Evolutionary conservation across 1,139 yeast genomes (phyloP).

Genomic region (Hyphopichia burtonii): DNA sequence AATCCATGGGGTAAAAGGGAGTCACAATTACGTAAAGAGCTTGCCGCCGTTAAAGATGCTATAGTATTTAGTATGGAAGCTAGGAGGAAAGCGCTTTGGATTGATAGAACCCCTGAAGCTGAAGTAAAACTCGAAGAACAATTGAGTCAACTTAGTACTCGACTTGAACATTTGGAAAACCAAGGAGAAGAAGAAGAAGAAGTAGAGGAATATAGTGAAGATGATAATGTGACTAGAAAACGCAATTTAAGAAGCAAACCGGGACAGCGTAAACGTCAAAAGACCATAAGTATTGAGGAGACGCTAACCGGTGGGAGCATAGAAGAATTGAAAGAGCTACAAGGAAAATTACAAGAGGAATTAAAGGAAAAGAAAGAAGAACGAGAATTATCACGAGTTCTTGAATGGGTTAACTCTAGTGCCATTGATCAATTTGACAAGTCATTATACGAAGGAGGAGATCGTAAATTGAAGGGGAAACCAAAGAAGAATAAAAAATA

Average conservation of each 20-base stretch:
- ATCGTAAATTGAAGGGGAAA: constrained; percentile 22
- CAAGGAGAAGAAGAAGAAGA: constrained; percentile 10
- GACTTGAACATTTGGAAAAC: constrained; percentile 8
- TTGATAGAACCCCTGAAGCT: constrained; percentile 41
- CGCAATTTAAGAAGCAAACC: constrained; percentile 20
- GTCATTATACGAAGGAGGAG: constrained; percentile 61
- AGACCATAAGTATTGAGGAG: constrained; percentile 23
- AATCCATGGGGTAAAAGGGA: constrained; percentile 80
- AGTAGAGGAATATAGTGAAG: constrained; percentile 19
- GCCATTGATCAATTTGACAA: constrained; percentile 54
- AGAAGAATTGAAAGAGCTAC: constrained; percentile 28
- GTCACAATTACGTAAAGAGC: constrained; percentile 61
- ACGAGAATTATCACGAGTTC: constrained; percentile 44
- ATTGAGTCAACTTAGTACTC: constrained; percentile 25
- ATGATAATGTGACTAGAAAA: constrained; percentile 24
- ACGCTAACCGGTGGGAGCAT: constrained; percentile 27
- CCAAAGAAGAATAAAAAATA: constrained; percentile 20
- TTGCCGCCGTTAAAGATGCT: constrained; percentile 51
- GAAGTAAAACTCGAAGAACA: constrained; percentile 40
- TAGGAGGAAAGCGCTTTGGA: constrained; percentile 51
- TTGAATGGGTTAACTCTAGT: constrained; percentile 61
- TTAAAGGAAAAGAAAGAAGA: constrained; percentile 32
- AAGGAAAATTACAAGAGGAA: constrained; percentile 24
- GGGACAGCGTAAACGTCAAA: constrained; percentile 21
- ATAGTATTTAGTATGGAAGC: constrained; percentile 59